Conservation (phyloP, 1,284 basidiomycete species). For the Coriolopsis trogii region DNA sequence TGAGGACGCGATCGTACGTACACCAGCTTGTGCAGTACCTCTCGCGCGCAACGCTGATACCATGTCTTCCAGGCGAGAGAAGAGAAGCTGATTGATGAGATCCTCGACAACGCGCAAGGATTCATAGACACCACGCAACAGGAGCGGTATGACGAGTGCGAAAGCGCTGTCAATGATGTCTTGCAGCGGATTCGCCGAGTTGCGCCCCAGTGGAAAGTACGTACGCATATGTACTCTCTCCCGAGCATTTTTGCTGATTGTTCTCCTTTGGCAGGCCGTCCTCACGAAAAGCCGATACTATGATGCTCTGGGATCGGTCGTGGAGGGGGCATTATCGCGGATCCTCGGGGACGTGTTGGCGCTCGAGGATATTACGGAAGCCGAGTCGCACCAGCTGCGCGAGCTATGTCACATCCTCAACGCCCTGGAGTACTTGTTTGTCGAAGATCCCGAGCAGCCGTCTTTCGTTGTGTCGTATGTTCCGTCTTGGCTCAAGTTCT, state of each 20-base stretch:
- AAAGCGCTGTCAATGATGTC: conserved; percentile 69
- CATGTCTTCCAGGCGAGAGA: conserved; percentile 42
- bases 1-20: conserved; percentile 65
- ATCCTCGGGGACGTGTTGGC: conserved; percentile 79
- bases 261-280: conserved; percentile 43
- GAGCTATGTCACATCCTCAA: conserved; percentile 82
- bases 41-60: background rate
- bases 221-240: conserved; percentile 17
- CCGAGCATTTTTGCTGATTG: background rate
- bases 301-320: conserved; percentile 71
- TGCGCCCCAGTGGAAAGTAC: conserved; percentile 76
- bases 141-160: conserved; percentile 77
- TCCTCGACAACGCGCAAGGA: conserved; percentile 66
- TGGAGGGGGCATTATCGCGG: conserved; percentile 71
- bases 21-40: background rate
- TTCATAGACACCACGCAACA: conserved; percentile 79
- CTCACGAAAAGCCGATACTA: conserved; percentile 70
- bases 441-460: conserved; percentile 67
- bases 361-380: conserved; percentile 88
- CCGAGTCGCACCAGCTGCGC: conserved; percentile 84
- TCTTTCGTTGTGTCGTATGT: conserved; percentile 77
- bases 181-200: conserved; percentile 69
- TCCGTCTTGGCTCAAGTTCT: conserved; percentile 94
- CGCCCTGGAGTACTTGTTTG: conserved; percentile 80
- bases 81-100: conserved; percentile 43